Base-by-base conservation (phyloP, 1,284 basidiomycete genomes). In the Kalmanozyma brasiliensis region DNA sequence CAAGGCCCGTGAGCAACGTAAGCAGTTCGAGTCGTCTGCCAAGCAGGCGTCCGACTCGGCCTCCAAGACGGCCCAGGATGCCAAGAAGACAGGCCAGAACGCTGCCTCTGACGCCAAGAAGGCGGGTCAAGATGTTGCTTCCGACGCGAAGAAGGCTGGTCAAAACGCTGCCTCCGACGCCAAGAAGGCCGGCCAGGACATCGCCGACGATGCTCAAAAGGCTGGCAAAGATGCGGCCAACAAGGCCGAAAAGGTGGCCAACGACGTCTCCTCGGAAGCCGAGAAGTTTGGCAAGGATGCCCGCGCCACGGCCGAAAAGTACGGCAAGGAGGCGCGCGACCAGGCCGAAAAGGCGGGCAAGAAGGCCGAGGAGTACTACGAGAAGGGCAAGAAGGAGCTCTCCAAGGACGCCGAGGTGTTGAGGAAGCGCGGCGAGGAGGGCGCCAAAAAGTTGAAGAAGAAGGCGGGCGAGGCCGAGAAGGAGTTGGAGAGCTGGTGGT, bases 391-490 rank as follows among this genome's bases (percentile, higher is more conserved):
- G 52, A 64, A 67, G 57, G 59, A 71, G 63, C 45, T 64, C 9
- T 46, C 61, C 46, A 68, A 72, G 57, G 61, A 65, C 23, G 55
- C 68, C 24, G 58, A 72, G 43, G 48, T 56, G 20, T 46, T 64
- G 43, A 49, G 55, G 30, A 64, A 74, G 57, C 53, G 60, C 55
- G 59, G 61, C 24, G 67, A 73, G 60, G 63, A 77, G 60, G 69
- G 70, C 29, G 71, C 73, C 36, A 65, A 77, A 62, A 44, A 58
- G 41, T 16, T 67, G 14, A 58, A 70, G 58, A 61, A 70, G 42
- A 69, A 56, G 33, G 72, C 71, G 6, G 56, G 55, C 35, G 67
- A 76, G 49, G 77, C 76, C 24, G 74, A 74, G 43, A 76, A 78
- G 73, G 56, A 76, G 41, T 40, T 74, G 34, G 59, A 74, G 55